Conservation (phyloP, 2,329 filamentous ascomycete genomes). For the Alternaria triticimaculans region DNA sequence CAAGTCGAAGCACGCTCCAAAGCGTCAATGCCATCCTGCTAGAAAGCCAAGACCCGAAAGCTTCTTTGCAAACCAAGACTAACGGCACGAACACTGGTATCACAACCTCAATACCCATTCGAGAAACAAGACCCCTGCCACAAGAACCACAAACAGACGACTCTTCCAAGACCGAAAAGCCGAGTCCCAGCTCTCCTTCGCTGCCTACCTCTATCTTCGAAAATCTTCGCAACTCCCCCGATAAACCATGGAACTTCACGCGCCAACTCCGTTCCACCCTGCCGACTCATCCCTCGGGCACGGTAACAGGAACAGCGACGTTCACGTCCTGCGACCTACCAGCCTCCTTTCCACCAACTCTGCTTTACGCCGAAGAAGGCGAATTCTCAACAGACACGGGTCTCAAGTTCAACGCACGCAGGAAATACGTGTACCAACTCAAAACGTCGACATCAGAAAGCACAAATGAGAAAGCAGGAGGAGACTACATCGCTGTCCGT, state of each 20-base stretch:
- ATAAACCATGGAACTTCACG: slow-evolving; percentile 65
- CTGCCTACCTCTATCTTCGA: slow-evolving; percentile 19
- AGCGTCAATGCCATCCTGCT: slow-evolving; percentile 92
- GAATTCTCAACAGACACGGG: slow-evolving; percentile 65
- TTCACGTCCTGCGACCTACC: slow-evolving; percentile 63
- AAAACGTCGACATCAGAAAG: slow-evolving; percentile 30
- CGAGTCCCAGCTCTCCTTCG: not conserved
- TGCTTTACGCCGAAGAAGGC: slow-evolving; percentile 72
- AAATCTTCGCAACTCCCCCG: slow-evolving; percentile 8
- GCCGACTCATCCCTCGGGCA: slow-evolving; percentile 69
- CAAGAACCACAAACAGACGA: not conserved
- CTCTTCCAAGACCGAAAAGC: not conserved
- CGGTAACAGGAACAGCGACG: slow-evolving; percentile 68
- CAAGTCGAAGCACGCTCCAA: slow-evolving; percentile 83
- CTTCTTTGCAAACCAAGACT: not conserved
- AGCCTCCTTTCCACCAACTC: slow-evolving; percentile 55
- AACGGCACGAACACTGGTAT: not conserved
- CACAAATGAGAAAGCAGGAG: not conserved
- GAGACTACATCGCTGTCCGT: slow-evolving; percentile 9
- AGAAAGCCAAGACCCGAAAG: slow-evolving; percentile 34
- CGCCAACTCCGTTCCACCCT: slow-evolving; percentile 63
- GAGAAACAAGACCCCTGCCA: not conserved
- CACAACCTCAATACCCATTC: not conserved
- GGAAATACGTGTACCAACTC: slow-evolving; percentile 75
- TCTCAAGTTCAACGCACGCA: slow-evolving; percentile 64